A percentile compares a stretch with the other conserved stretches of the same genome.
Evolutionary conservation across 1,284 basidiomycete genomes (phyloP).

Genomic region (Heliocybe sulcata): DNA sequence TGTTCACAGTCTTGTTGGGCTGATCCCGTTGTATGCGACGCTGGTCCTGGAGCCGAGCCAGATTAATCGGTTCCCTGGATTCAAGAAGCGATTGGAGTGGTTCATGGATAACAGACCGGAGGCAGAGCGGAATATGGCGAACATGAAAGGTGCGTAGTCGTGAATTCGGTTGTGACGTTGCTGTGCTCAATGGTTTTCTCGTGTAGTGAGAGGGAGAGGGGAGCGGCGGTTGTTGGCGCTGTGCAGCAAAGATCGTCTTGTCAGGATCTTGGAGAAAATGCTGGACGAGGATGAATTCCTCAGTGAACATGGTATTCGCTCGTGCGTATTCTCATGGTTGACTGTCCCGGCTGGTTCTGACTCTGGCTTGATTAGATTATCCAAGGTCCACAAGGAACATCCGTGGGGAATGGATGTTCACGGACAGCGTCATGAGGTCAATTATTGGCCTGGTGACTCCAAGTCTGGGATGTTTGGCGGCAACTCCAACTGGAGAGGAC

Average conservation of each 20-base stretch:
- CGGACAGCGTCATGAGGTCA: conserved; percentile 86
- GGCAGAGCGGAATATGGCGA: conserved; percentile 91
- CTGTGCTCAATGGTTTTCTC: conserved; percentile 7
- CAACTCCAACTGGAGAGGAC: conserved; percentile 94
- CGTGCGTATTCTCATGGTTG: conserved; percentile 44
- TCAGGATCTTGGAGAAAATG: conserved; percentile 92
- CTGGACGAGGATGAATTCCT: conserved; percentile 95
- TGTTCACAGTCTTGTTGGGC: conserved; percentile 87
- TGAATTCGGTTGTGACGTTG: background rate
- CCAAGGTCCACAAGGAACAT: conserved; percentile 83
- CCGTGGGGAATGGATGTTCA: conserved; percentile 95
- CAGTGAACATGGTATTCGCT: conserved; percentile 91
- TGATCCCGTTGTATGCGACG: conserved; percentile 94
- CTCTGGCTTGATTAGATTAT: conserved; percentile 45
- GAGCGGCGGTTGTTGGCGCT: conserved; percentile 87
- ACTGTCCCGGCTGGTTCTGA: conserved; percentile 3
- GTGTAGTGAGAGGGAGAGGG: conserved; percentile 67
- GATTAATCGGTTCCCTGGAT: conserved; percentile 90
- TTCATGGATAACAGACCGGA: conserved; percentile 92
- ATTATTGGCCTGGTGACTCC: conserved; percentile 98
- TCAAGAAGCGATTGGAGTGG: conserved; percentile 98
- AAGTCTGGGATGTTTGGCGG: conserved; percentile 98
- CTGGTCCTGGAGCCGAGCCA: conserved; percentile 87
- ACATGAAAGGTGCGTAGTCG: conserved; percentile 70
- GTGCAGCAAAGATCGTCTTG: conserved; percentile 85